Evolutionary conservation across 2,329 filamentous ascomycete species (phyloP).

Genomic region (Beauveria sp.): DNA sequence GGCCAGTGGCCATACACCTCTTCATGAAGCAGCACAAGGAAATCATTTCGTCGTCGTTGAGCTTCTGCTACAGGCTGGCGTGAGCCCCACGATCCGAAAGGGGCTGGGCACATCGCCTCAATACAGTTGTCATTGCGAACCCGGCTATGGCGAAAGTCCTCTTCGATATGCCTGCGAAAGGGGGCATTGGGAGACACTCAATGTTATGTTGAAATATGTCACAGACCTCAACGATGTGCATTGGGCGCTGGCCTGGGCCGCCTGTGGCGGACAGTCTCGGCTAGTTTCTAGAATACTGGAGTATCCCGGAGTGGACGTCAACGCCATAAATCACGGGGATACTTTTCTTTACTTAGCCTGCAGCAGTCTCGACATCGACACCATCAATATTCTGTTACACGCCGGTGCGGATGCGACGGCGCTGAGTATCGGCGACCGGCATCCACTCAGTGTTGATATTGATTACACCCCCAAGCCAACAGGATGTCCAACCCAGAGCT

Average conservation of each 20-base stretch:
- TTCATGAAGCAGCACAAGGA: background rate
- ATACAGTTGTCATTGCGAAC: background rate
- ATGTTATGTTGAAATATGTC: background rate
- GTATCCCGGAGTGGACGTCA: background rate
- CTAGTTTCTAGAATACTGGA: background rate
- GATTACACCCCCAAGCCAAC: background rate
- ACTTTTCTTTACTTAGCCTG: background rate
- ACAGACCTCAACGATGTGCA: background rate
- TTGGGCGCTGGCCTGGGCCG: conserved; percentile 5
- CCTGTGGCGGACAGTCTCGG: background rate
- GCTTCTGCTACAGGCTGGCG: conserved; percentile 15
- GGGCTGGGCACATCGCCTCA: background rate
- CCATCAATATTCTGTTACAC: background rate
- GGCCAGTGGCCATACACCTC: background rate
- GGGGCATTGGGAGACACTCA: background rate
- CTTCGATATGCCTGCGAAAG: background rate
- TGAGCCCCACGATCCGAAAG: background rate
- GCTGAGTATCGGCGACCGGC: background rate
- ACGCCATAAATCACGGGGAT: background rate
- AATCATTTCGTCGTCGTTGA: conserved; percentile 10
- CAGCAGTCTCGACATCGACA: background rate
- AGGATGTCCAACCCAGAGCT: background rate
- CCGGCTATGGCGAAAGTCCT: background rate
- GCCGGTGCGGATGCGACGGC: conserved; percentile 20
- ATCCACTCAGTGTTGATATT: background rate